Percentiles rank a stretch among this genome's conserved stretches.
Evolutionary conservation across 208 protist species (phyloP).

Genomic region (Crithidia mellificae): DNA sequence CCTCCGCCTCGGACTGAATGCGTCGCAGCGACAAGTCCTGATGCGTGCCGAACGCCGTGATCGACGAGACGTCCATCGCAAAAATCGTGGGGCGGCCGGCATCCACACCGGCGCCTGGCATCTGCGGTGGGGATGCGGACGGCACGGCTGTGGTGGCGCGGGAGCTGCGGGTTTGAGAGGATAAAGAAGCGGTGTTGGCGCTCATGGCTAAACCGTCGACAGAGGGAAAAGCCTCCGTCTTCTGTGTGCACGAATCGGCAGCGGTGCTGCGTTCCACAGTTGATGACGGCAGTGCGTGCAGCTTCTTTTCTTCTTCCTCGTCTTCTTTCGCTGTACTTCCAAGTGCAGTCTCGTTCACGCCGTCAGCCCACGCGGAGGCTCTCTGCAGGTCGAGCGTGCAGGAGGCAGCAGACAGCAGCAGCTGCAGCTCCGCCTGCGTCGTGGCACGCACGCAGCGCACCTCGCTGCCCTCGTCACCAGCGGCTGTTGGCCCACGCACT

Average conservation of each 20-base stretch:
- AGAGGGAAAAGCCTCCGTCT: too few species aligned
- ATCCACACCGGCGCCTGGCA: too few species aligned
- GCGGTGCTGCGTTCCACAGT: background rate
- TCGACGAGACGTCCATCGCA: constrained; percentile 48
- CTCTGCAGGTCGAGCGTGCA: constrained; percentile 14
- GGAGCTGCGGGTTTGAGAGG: constrained; percentile 1
- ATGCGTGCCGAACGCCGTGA: constrained; percentile 58
- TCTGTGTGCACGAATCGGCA: too few species aligned
- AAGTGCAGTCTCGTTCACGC: background rate
- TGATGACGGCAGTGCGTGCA: too few species aligned
- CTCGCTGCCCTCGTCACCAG: background rate
- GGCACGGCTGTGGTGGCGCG: background rate
- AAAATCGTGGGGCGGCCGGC: constrained; percentile 40
- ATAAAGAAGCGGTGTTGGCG: background rate
- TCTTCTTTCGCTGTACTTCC: background rate
- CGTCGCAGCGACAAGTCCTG: constrained; percentile 58
- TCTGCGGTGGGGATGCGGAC: too few species aligned
- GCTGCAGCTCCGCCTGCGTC: constrained; percentile 31
- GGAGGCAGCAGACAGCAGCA: constrained; percentile 29
- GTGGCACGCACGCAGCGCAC: constrained; percentile 3
- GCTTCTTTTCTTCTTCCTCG: background rate
- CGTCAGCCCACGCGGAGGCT: background rate
- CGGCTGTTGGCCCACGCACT: background rate
- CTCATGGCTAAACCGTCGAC: too few species aligned
- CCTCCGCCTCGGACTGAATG: constrained; percentile 48